Evolutionary conservation across 2,329 filamentous ascomycete species (phyloP), one percentile per base, ranked within the genome.

Genomic region (Penicillium olsonii): DNA sequence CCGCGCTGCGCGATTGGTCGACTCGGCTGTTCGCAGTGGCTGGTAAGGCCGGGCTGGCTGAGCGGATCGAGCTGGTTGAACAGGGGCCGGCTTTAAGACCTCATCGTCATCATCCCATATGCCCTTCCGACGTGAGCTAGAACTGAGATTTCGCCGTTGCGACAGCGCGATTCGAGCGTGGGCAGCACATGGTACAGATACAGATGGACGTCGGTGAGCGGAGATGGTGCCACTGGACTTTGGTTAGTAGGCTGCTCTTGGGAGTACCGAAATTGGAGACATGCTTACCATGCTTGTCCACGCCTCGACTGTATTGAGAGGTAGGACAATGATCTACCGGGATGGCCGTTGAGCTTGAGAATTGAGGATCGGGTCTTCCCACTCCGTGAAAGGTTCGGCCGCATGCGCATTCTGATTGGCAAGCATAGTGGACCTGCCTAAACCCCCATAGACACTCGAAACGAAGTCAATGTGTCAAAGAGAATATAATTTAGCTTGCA

Each of bases 381-480:
- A 47, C 56, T 52, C 48, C 59, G 54, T 52, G 50, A 42, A 48
- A 59, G 37, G 39, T 39, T 54, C 39, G 39, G 48, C 56, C 60
- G 48, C 27, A 44, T 50, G 45, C 49, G 58, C 62, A 64, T 64
- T 17, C 44, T 63, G 55, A 42, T 34, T 45, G 38, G 39, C 51
- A 48, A 53, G 51, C 58, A 62, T 63, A 53, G 37, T 60, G 58
- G 39, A 26, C 37, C 40, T 35, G 35, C 20, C 17, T 40, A 11
- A 5, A 37, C 4, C 18, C 24, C 14, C 11, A 12, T 19, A 10
- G 35, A 27, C 15, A 24, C 33, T 31, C 15, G 22, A 20, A 27
- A 10, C n/a, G 14, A 12, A 6, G 12, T 11, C 29, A 31, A n/a
- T n/a, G 7, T 31, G 2, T 31, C 5, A n/a, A 7, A 31, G 29